phyloP scores from a whole-genome alignment of 176 grass and related monocot species.

The Elymus sibiricus region DNA sequence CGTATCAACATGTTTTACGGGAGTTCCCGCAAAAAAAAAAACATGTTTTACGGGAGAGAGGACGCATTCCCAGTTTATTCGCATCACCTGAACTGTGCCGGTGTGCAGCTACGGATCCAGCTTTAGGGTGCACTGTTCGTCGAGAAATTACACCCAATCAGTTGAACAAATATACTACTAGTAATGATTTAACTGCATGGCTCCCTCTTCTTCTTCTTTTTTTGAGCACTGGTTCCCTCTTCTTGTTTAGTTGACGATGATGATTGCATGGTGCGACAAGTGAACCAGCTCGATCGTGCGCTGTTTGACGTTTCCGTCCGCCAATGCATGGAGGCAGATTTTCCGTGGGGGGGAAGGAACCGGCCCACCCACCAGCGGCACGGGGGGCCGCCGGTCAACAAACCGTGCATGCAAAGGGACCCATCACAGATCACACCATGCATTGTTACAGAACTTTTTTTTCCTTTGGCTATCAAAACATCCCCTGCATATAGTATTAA shows the following conservation, averaged over 20 bases:
- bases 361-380: constrained; percentile 21
- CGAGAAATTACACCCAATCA: background rate
- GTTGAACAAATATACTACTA: background rate
- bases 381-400: background rate
- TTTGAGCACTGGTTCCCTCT: background rate
- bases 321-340: constrained; percentile 8
- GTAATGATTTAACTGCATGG: background rate
- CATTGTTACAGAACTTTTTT: too few relatives aligned
- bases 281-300: background rate
- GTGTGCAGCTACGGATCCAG: background rate
- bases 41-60: background rate
- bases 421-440: background rate
- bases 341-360: constrained; percentile 11
- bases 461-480: too few relatives aligned
- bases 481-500: too few relatives aligned
- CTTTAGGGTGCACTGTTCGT: constrained; percentile 13
- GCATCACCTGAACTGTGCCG: background rate
- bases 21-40: too few relatives aligned
- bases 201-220: too few relatives aligned
- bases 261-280: background rate
- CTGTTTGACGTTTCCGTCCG: constrained; percentile 35
- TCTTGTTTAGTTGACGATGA: background rate
- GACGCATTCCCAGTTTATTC: background rate
- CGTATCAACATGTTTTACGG: background rate
- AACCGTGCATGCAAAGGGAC: background rate